Conservation (phyloP, 1,139 yeast species). For the Scheffersomyces illinoinensis region DNA sequence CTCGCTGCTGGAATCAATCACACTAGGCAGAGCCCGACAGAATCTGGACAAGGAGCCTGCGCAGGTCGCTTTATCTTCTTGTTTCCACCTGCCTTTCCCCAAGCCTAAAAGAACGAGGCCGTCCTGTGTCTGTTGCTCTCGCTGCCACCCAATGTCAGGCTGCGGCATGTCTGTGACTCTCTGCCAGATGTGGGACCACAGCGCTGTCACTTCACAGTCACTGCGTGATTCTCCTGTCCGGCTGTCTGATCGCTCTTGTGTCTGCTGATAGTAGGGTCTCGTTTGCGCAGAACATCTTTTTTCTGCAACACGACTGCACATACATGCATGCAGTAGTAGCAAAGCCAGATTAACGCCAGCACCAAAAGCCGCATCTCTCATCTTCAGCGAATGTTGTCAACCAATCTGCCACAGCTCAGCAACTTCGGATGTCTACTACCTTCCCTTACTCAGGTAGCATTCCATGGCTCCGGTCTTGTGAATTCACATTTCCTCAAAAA, state of each 20-base stretch:
- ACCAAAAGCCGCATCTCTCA: background rate
- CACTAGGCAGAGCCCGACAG: background rate
- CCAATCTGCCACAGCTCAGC: background rate
- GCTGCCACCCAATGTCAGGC: background rate
- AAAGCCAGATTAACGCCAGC: background rate
- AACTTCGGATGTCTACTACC: background rate
- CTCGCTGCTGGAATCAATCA: background rate
- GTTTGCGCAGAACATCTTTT: background rate
- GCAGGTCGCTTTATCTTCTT: too few species aligned
- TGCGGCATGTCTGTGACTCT: background rate
- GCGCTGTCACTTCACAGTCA: too few species aligned
- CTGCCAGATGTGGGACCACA: background rate
- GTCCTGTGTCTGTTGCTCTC: background rate
- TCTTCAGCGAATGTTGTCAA: background rate
- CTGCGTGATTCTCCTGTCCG: background rate
- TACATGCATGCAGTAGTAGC: background rate
- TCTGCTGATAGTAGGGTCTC: background rate
- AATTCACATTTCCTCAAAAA: background rate
- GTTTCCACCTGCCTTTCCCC: too few species aligned
- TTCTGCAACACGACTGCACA: background rate
- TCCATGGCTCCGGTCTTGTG: background rate
- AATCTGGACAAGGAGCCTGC: too few species aligned
- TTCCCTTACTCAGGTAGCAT: background rate
- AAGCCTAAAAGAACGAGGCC: background rate
- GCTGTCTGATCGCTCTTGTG: background rate